These are phyloP conservation scores for Syzygium aqueum DNA, from an alignment of 345 rosid genomes.

Conservation along the genomic window DNA sequence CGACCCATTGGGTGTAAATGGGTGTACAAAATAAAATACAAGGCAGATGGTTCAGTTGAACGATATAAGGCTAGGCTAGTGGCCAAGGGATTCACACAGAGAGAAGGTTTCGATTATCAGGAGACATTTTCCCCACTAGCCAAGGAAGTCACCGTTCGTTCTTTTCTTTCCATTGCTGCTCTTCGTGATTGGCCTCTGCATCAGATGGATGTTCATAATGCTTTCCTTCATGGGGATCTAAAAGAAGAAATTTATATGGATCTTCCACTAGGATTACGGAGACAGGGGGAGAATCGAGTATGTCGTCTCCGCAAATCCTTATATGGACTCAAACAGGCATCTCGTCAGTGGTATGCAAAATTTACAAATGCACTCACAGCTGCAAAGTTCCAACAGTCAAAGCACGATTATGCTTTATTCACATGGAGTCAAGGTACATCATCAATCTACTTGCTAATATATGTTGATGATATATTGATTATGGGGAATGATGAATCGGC, in stretches of 20 bases:
- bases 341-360: not conserved
- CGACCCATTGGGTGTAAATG: not conserved
- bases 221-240: not conserved
- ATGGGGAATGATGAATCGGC: no score
- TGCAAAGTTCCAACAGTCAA: no score
- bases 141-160: not conserved
- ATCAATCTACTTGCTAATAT: no score
- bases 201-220: not conserved
- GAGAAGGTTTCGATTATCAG: not conserved
- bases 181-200: not conserved
- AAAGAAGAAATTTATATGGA: not conserved
- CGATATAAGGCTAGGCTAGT: not conserved
- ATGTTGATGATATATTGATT: no score
- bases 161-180: not conserved
- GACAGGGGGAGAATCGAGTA: not conserved
- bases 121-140: not conserved
- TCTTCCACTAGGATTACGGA: rapidly evolving
- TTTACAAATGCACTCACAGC: not conserved
- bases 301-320: not conserved
- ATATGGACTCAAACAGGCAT: not conserved
- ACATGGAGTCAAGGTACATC: no score
- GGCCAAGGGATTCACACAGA: not conserved
- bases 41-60: not conserved
- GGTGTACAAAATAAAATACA: not conserved
- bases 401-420: no score